Evolutionary conservation across 805 yeast genomes (phyloP).

Genomic region (Hanseniaspora valbyensis): DNA sequence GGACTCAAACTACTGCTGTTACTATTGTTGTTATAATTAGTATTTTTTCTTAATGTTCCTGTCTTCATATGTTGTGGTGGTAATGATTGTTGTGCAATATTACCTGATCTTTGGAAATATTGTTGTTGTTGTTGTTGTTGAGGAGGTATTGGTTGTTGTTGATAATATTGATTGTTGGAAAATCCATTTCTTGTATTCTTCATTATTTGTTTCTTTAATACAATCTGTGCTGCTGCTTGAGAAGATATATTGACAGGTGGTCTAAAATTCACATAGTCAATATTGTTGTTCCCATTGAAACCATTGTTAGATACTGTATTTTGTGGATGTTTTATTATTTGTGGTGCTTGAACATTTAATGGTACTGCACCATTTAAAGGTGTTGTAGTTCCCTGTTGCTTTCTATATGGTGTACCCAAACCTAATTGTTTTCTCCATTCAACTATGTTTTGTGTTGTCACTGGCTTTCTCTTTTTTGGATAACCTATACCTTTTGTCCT

Average conservation of each 20-base stretch:
- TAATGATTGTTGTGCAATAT: neutral
- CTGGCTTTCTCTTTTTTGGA: constrained; percentile 25
- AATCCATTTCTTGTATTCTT: constrained; percentile 1
- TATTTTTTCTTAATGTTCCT: neutral
- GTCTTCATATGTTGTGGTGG: neutral
- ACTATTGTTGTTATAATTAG: neutral
- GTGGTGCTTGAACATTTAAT: too few species aligned
- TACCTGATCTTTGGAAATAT: neutral
- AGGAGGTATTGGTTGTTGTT: neutral
- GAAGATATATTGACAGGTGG: neutral
- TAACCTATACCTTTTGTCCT: constrained; percentile 10
- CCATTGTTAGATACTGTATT: too few species aligned
- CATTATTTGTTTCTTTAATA: constrained; percentile 8
- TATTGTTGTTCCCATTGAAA: too few species aligned
- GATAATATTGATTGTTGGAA: neutral
- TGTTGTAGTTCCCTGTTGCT: neutral
- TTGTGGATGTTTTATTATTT: too few species aligned
- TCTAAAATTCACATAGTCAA: neutral
- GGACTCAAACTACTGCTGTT: neutral
- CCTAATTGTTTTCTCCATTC: constrained; percentile 31
- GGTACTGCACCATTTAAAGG: neutral
- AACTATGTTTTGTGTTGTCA: constrained; percentile 29
- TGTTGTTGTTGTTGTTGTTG: neutral
- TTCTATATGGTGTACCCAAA: neutral
- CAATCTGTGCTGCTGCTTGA: constrained; percentile 13